Evolutionary conservation across 495 filamentous ascomycete genomes (phyloP), one percentile per base, ranked within the genome.

Genomic region (Penicillium soppii): DNA sequence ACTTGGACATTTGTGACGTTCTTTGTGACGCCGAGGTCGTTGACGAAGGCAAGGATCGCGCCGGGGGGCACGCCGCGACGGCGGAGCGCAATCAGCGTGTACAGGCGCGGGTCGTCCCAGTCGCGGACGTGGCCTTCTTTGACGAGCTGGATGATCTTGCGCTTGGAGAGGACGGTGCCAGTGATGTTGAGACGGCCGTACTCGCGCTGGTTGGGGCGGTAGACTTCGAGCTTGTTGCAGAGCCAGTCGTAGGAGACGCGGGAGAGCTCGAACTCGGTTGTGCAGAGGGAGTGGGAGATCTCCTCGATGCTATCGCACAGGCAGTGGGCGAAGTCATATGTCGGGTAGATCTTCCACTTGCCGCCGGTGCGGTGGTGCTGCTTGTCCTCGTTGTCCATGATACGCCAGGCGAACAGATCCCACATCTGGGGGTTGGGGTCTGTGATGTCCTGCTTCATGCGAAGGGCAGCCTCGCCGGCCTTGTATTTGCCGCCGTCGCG

Each of bases 31-130:
- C 91, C 91, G 26, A 95, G 84, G 49, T 94, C 90, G 58, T 89
- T 89, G 54, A 95, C 84, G 61, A 96, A 96, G 39, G 86, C 81
- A 30, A 92, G 81, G 17, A 96, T 89, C 2, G 91, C 92, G 7
- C 87, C 88, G 0, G 91, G 91, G 3, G 91, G 91, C 6, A 96
- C 77, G 63, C 92, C 90, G 30, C 91, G 81, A 17, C 91, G 83
- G 16, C 86, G 82, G 19, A 96, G 80, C 5, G 82, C 90, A 45
- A 92, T 90, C n/a, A 96, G 72, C 1, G 91, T 96, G 72, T 89
- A 95, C 4, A 96, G 82, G 15, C 91, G 80, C 1, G 91, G 92
- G 59, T 96, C 91, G 49, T 96, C 88, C 89, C 91, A 96, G 48
- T 82, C 87, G 9, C 86, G 79, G 17, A 96, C 91, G 61, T 85